Conservation (phyloP, 768 basidiomycete genomes). For the Phanerochaete sordida region DNA sequence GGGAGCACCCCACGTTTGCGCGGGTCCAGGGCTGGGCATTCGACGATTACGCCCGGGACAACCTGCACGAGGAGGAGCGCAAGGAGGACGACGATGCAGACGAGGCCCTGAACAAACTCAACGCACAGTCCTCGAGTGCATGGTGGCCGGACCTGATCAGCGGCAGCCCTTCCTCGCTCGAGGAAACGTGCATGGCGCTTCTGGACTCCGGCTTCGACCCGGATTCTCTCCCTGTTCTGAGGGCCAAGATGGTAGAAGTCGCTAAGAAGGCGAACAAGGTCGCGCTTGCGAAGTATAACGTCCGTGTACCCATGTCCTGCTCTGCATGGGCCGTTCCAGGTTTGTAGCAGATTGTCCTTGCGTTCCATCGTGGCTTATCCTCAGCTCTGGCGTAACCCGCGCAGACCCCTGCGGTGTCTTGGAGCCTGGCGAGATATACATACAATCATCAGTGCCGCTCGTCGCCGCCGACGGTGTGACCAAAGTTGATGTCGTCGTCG, state of each 20-base stretch:
- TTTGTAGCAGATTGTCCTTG: too few species aligned
- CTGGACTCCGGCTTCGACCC: conserved; percentile 61
- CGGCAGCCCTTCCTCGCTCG: conserved; percentile 55
- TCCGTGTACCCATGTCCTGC: conserved; percentile 55
- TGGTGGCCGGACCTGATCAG: conserved; percentile 71
- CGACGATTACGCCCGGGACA: conserved; percentile 21
- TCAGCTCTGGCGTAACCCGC: not conserved
- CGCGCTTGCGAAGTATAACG: conserved; percentile 39
- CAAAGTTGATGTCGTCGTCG: conserved; percentile 38
- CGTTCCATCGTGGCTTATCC: not conserved
- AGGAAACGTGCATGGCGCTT: conserved; percentile 56
- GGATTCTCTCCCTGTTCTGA: conserved; percentile 41
- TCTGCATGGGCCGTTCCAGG: conserved; percentile 63
- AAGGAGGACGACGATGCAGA: not conserved
- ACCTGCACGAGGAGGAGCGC: conserved; percentile 8
- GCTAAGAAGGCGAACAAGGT: conserved; percentile 41
- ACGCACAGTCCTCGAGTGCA: conserved; percentile 45
- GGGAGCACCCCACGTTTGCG: conserved; percentile 21
- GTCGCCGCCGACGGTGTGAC: not conserved
- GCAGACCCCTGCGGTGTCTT: conserved; percentile 53
- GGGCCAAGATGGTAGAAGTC: conserved; percentile 50
- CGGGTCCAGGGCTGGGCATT: conserved; percentile 22
- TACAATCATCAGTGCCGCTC: conserved; percentile 40
- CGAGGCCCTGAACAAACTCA: not conserved
- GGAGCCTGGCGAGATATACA: conserved; percentile 51